A percentile compares a stretch with the other conserved stretches of the same genome.
These are phyloP conservation scores for Pyronema domesticum DNA, from an alignment of 495 filamentous ascomycete species.

Conservation along the genomic window DNA sequence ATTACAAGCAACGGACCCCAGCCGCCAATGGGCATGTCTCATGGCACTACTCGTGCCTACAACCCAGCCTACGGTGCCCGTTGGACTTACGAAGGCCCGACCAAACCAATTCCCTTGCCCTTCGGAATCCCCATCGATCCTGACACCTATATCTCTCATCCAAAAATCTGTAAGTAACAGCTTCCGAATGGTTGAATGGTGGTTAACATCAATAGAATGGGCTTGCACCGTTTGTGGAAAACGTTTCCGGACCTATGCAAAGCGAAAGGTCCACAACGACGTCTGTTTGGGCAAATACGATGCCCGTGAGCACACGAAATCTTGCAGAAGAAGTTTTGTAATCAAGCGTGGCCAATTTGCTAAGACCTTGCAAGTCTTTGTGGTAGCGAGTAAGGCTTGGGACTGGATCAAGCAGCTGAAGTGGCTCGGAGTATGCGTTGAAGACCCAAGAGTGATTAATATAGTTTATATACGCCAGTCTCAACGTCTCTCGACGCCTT, in stretches of 20 bases:
- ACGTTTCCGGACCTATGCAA: neutral
- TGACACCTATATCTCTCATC: neutral
- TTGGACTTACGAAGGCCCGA: slow-evolving; percentile 8
- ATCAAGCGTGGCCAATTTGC: neutral
- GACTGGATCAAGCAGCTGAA: neutral
- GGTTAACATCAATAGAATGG: neutral
- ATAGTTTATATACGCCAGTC: neutral
- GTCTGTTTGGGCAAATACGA: neutral
- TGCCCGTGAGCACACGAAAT: neutral
- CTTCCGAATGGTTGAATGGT: neutral
- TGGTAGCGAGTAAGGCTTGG: neutral
- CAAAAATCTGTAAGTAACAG: slow-evolving; percentile 1
- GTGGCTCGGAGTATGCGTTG: neutral
- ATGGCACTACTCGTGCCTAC: no score
- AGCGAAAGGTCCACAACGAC: neutral
- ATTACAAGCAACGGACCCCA: no score
- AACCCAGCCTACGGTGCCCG: neutral
- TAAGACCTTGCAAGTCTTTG: neutral
- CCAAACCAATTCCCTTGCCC: slow-evolving; percentile 2
- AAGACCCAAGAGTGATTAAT: neutral
- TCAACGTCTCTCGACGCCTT: slow-evolving; percentile 2
- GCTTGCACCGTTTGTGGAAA: neutral
- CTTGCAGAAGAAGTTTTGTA: neutral
- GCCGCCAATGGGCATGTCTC: no score
- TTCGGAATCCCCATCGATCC: neutral